phyloP scores from a whole-genome alignment of 257 asterid genomes.

The Buddleja alternifolia region DNA sequence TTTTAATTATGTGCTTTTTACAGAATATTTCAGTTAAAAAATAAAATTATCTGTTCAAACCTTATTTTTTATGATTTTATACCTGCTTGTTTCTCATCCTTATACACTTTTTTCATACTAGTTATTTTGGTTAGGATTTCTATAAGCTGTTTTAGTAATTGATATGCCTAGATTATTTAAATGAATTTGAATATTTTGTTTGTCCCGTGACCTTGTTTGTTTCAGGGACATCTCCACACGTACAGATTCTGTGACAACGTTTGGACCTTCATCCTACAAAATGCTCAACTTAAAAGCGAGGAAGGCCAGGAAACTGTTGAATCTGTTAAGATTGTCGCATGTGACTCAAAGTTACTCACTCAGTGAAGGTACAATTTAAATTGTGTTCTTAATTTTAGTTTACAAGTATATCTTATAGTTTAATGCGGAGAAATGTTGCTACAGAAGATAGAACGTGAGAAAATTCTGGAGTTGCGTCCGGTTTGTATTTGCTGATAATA shows the following conservation, averaged over 20 bases:
- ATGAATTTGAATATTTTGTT: background rate
- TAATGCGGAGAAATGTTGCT: conserved; percentile 12
- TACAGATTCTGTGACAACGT: conserved; percentile 98
- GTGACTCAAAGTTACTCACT: conserved; percentile 83
- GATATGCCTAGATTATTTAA: no score
- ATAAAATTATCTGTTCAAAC: no score
- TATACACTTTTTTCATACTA: no score
- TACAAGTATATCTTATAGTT: conserved; percentile 32
- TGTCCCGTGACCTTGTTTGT: conserved; percentile 18
- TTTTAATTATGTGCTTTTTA: no score
- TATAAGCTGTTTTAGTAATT: no score
- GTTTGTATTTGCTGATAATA: conserved; percentile 29
- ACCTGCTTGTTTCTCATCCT: no score
- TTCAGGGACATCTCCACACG: conserved; percentile 98
- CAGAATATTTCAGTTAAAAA: no score
- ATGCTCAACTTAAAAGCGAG: conserved; percentile 81
- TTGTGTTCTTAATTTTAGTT: conserved; percentile 15
- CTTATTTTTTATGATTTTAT: no score
- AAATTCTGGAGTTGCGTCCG: conserved; percentile 19
- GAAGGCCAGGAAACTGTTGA: conserved; percentile 84
- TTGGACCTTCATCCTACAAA: conserved; percentile 98
- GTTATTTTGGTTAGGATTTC: no score
- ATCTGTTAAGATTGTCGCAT: conserved; percentile 89
- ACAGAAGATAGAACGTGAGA: conserved; percentile 16
- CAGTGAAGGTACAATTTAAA: conserved; percentile 55